A percentile compares a stretch with the other conserved stretches of the same genome.
Evolutionary conservation across 2,329 filamentous ascomycete species (phyloP).

Genomic region (Emericellopsis cladophorae): DNA sequence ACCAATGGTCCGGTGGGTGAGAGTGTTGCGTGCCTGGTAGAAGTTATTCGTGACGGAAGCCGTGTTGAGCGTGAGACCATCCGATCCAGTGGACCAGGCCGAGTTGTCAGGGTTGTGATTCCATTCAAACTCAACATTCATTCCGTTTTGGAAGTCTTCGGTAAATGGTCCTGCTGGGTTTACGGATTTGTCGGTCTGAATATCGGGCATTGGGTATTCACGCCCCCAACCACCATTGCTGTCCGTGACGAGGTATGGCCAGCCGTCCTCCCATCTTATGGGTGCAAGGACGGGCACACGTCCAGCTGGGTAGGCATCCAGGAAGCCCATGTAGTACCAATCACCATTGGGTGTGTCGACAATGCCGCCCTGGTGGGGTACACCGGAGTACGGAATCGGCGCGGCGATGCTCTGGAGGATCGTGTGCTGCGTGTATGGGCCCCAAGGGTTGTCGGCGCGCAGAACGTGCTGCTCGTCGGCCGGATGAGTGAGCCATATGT

Average conservation of each 20-base stretch:
- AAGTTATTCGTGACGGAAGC: conserved; percentile 37
- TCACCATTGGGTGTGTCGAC: conserved; percentile 33
- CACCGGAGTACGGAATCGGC: conserved; percentile 28
- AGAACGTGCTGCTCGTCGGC: conserved; percentile 32
- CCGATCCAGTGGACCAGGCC: conserved; percentile 24
- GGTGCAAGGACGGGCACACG: conserved; percentile 41
- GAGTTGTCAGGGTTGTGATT: conserved; percentile 44
- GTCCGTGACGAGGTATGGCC: conserved; percentile 26
- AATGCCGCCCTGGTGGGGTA: conserved; percentile 39
- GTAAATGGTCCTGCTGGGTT: conserved; percentile 25
- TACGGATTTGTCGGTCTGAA: conserved; percentile 10
- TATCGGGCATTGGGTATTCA: conserved; percentile 20
- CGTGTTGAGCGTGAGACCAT: conserved; percentile 26
- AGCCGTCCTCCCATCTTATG: conserved; percentile 31
- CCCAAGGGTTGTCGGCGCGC: conserved; percentile 29
- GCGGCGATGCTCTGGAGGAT: conserved; percentile 25
- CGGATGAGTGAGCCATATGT: conserved; percentile 35
- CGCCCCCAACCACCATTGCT: conserved; percentile 29
- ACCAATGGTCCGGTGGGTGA: conserved; percentile 31
- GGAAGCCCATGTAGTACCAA: conserved; percentile 47
- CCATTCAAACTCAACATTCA: conserved; percentile 40
- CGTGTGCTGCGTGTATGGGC: conserved; percentile 31
- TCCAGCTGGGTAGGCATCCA: conserved; percentile 38
- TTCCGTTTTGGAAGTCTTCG: conserved; percentile 11
- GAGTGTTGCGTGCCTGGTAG: conserved; percentile 28